Conservation (phyloP, 106 monocot species). For the Dioscorea alata region DNA sequence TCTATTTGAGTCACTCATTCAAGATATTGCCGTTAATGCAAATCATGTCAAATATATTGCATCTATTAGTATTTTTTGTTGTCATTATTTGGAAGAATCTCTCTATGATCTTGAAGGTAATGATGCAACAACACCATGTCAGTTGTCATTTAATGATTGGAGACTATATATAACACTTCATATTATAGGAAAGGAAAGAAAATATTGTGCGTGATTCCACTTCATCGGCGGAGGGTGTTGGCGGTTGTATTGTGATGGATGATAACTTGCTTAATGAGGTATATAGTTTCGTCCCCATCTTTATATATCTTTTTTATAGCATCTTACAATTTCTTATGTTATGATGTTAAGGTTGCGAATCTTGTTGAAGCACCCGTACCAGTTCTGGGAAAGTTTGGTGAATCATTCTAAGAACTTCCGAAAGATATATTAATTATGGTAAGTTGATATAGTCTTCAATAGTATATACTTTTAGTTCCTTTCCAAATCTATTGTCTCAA, state of each 20-base stretch:
- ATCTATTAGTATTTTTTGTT: too few species aligned
- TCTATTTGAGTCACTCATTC: too few species aligned
- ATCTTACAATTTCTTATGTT: background rate
- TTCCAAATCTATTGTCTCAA: too few species aligned
- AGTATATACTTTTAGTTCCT: too few species aligned
- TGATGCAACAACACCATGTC: too few species aligned
- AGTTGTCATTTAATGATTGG: too few species aligned
- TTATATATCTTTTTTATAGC: background rate
- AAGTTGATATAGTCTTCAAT: background rate
- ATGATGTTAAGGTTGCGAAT: constrained; percentile 65
- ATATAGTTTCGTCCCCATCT: constrained; percentile 7
- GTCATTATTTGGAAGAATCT: too few species aligned
- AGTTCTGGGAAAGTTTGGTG: constrained; percentile 77
- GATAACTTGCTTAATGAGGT: constrained; percentile 80
- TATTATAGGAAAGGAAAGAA: constrained; percentile 54
- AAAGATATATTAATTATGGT: constrained; percentile 87
- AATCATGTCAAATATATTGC: too few species aligned
- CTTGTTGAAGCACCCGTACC: constrained; percentile 90
- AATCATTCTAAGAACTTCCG: constrained; percentile 90
- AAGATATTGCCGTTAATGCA: too few species aligned
- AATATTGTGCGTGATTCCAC: constrained; percentile 46
- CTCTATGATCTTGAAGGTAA: too few species aligned
- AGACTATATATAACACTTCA: background rate
- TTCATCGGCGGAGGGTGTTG: constrained; percentile 59
- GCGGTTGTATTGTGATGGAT: constrained; percentile 36